These are phyloP conservation scores for Noccaea bulbosa DNA, from an alignment of 345 rosid species.

Conservation along the genomic window DNA sequence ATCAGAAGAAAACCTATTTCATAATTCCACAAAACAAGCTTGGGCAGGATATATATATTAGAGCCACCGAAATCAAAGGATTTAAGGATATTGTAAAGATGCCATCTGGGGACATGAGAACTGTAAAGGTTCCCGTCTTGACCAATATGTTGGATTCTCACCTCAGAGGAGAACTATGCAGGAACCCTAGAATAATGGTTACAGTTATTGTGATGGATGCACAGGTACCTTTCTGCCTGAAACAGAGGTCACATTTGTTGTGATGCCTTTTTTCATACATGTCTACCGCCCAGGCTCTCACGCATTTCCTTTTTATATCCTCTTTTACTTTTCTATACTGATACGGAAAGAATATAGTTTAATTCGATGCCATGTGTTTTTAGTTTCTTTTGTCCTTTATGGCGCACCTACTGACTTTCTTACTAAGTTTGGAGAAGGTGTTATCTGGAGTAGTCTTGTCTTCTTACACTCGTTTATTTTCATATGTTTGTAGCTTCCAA, in stretches of 20 bases:
- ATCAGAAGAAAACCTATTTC: constrained; percentile 73
- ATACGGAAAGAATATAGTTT: constrained; percentile 12
- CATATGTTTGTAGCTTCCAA: constrained; percentile 62
- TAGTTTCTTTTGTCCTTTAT: constrained; percentile 12
- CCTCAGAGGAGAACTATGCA: constrained; percentile 57
- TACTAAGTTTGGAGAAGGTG: constrained; percentile 30
- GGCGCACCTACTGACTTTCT: not conserved
- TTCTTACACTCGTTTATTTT: constrained; percentile 33
- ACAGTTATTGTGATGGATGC: constrained; percentile 76
- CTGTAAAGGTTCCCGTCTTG: constrained; percentile 86
- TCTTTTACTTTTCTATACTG: constrained; percentile 6
- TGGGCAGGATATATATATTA: constrained; percentile 88
- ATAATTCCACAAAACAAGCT: constrained; percentile 92
- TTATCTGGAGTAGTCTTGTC: constrained; percentile 27
- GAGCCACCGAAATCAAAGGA: constrained; percentile 69
- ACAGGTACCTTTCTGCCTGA: constrained; percentile 54
- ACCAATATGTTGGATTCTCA: constrained; percentile 91
- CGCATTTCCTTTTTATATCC: constrained; percentile 14
- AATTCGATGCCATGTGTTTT: constrained; percentile 7
- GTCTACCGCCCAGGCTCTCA: constrained; percentile 7
- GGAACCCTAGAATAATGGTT: constrained; percentile 64
- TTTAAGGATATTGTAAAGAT: constrained; percentile 61
- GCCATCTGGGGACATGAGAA: constrained; percentile 91
- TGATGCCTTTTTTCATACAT: constrained; percentile 10
- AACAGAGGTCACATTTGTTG: not conserved